Conservation (phyloP, 176 grass and related monocot species). For the Luzula sylvatica region DNA sequence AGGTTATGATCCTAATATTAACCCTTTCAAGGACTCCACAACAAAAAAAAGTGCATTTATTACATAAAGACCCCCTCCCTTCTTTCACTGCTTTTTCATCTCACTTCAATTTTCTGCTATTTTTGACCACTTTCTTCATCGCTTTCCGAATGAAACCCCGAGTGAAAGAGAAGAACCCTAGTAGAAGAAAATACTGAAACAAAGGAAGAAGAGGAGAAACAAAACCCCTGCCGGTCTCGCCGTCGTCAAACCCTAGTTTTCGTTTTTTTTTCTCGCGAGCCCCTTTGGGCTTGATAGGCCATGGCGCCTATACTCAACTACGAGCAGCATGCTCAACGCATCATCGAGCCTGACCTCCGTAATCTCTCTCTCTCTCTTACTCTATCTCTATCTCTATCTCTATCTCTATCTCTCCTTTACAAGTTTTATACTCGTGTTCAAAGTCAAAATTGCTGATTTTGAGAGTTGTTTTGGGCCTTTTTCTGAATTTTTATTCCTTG, state of each 20-base stretch:
- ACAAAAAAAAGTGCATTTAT: too few relatives aligned
- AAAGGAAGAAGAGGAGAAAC: not conserved
- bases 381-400: not conserved
- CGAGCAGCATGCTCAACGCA: constrained; percentile 83
- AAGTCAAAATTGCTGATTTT: not conserved
- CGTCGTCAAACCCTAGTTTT: constrained; percentile 24
- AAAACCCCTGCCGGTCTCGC: not conserved
- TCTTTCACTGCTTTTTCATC: not conserved
- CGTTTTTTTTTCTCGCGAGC: too few relatives aligned
- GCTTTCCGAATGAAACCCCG: constrained; percentile 6
- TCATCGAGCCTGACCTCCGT: constrained; percentile 81
- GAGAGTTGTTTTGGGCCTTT: too few relatives aligned
- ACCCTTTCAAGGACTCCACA: too few relatives aligned
- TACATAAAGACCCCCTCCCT: not conserved
- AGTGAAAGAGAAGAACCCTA: not conserved
- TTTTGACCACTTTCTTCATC: not conserved
- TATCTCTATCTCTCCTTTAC: not conserved
- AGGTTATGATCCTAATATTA: too few relatives aligned
- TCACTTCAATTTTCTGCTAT: not conserved
- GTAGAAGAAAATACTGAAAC: not conserved
- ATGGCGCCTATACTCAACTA: constrained; percentile 96
- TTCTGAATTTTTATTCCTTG: not conserved
- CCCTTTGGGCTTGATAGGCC: not conserved
- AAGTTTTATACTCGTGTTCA: too few relatives aligned
- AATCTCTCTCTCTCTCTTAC: constrained; percentile 1